phyloP scores from a whole-genome alignment of 75 land plant species.

The Picea sitchensis region DNA sequence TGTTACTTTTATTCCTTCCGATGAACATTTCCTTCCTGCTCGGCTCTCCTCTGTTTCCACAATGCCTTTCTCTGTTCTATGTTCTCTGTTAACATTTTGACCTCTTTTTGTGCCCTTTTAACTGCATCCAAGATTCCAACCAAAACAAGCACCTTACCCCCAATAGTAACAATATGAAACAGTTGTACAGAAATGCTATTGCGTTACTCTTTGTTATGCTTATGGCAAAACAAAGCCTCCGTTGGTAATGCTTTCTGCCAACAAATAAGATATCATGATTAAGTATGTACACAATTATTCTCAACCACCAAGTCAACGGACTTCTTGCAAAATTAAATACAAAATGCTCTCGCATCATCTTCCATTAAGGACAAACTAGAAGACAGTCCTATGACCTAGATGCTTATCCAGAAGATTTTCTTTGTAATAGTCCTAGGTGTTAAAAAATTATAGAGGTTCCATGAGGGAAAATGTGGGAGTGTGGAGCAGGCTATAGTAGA shows the following conservation, averaged over 20 bases:
- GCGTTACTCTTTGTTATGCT: neutral
- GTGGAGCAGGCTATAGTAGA: neutral
- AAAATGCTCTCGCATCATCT: too few relatives aligned
- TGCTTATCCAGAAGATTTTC: too few relatives aligned
- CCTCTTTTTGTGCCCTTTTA: slow-evolving; percentile 40
- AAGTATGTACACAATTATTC: neutral
- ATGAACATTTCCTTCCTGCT: slow-evolving; percentile 45
- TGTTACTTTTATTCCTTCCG: slow-evolving; percentile 24
- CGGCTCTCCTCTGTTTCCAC: slow-evolving; percentile 47
- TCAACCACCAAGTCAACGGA: too few relatives aligned
- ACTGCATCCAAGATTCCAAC: slow-evolving; percentile 13
- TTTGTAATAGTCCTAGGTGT: neutral
- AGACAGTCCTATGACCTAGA: too few relatives aligned
- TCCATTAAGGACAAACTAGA: too few relatives aligned
- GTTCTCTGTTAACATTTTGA: slow-evolving; percentile 26
- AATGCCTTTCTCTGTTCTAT: slow-evolving; percentile 42
- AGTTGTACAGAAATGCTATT: neutral
- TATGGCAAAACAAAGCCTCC: neutral
- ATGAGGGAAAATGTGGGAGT: neutral
- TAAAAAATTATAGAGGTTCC: neutral
- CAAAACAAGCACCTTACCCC: neutral
- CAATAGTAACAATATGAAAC: neutral
- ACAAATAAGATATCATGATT: neutral
- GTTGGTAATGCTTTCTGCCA: neutral
- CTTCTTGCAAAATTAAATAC: too few relatives aligned